Evolutionary conservation across 2,329 filamentous ascomycete genomes (phyloP).

Genomic region (Beauveria bassiana): DNA sequence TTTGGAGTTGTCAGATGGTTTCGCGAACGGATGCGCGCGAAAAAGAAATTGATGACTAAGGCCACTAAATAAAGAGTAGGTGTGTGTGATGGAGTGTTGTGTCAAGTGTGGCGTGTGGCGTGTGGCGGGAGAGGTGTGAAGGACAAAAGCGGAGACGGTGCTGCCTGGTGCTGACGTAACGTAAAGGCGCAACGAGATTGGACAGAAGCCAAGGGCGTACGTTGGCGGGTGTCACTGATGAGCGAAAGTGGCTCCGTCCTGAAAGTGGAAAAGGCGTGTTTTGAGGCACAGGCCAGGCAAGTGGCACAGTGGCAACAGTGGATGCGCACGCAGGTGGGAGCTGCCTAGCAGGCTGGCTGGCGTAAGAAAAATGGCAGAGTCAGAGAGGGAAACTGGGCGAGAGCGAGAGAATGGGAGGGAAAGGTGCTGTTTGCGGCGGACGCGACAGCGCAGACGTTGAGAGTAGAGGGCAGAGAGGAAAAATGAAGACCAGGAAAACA

Average conservation of each 20-base stretch:
- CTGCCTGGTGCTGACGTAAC: slow-evolving; percentile 28
- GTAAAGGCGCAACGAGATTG: slow-evolving; percentile 14
- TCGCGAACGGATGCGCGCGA: neutral
- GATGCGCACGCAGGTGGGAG: slow-evolving; percentile 10
- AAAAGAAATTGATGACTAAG: slow-evolving; percentile 3
- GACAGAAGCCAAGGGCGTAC: neutral
- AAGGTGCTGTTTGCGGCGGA: neutral
- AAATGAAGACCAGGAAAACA: slow-evolving; percentile 10
- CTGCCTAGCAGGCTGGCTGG: slow-evolving; percentile 9
- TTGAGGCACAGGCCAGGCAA: slow-evolving; percentile 1
- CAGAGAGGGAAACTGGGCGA: neutral
- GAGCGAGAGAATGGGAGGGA: neutral
- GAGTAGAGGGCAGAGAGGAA: neutral
- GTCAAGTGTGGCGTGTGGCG: slow-evolving; percentile 8
- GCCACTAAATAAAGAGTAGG: neutral
- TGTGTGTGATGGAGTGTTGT: neutral
- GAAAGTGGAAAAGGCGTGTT: slow-evolving; percentile 1
- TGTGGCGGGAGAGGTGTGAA: slow-evolving; percentile 12
- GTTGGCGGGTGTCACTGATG: slow-evolving; percentile 6
- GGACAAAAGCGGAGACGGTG: slow-evolving; percentile 13
- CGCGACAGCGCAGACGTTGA: neutral
- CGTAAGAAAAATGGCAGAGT: neutral
- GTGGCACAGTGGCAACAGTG: too few species aligned
- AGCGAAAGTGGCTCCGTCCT: slow-evolving; percentile 7
- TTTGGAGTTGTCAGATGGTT: slow-evolving; percentile 2